Evolutionary conservation across 495 filamentous ascomycete species (phyloP).

Genomic region (Rusavskia elegans): DNA sequence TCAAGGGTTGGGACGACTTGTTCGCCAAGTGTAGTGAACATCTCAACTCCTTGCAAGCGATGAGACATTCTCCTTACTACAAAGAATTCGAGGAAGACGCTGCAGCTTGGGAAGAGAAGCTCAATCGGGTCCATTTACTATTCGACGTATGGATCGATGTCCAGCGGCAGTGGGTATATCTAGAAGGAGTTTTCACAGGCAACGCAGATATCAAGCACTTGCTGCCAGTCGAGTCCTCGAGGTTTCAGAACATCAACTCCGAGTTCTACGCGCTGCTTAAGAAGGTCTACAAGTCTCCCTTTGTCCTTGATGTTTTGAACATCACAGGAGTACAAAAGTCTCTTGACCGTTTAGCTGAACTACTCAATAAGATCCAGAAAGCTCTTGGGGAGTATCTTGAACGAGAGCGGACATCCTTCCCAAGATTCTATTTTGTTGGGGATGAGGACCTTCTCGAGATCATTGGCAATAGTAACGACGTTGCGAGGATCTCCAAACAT

Average conservation of each 20-base stretch:
- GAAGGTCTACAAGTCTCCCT: slow-evolving; percentile 89
- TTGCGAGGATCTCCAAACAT: slow-evolving; percentile 87
- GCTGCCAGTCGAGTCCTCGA: slow-evolving; percentile 83
- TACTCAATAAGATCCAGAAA: slow-evolving; percentile 98
- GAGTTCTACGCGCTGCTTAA: slow-evolving; percentile 98
- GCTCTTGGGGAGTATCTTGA: slow-evolving; percentile 97
- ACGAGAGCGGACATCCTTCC: slow-evolving; percentile 90
- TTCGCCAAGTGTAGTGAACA: slow-evolving; percentile 98
- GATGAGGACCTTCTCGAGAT: slow-evolving; percentile 99
- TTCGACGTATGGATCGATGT: slow-evolving; percentile 99
- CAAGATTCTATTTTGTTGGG: slow-evolving; percentile 97
- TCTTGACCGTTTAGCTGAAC: slow-evolving; percentile 79
- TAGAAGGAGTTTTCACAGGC: slow-evolving; percentile 95
- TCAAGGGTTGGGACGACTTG: slow-evolving; percentile 94
- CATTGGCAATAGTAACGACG: slow-evolving; percentile 97
- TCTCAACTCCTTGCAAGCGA: slow-evolving; percentile 89
- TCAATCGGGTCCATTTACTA: slow-evolving; percentile 90
- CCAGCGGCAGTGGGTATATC: slow-evolving; percentile 96
- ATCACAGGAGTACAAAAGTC: slow-evolving; percentile 93
- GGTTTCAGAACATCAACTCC: slow-evolving; percentile 97
- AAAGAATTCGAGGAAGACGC: slow-evolving; percentile 98
- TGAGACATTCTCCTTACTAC: slow-evolving; percentile 97
- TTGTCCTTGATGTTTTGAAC: slow-evolving; percentile 84
- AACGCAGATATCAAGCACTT: slow-evolving; percentile 99
- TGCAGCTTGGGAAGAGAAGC: slow-evolving; percentile 89